These are phyloP conservation scores for Trametes cubensis DNA, from an alignment of 768 basidiomycete genomes.

Conservation along the genomic window DNA sequence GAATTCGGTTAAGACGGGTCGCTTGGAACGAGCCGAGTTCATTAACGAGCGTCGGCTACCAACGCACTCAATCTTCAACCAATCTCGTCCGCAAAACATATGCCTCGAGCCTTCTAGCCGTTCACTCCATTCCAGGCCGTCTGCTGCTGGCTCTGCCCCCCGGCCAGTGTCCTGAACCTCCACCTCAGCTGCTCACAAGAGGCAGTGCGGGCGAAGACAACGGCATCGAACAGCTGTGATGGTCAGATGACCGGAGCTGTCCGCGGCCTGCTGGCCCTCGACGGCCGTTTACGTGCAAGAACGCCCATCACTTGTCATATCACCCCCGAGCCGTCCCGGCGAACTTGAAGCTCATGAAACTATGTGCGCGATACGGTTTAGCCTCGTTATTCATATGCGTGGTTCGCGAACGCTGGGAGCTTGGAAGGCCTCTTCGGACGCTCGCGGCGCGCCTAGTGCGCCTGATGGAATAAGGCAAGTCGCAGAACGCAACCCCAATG, in stretches of 20 bases:
- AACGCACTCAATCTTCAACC: constrained; percentile 6
- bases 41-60: constrained; percentile 11
- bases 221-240: constrained; percentile 3
- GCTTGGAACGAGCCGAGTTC: background rate
- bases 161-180: background rate
- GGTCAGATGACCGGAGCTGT: constrained; percentile 11
- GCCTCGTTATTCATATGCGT: background rate
- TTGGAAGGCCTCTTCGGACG: too few relatives aligned
- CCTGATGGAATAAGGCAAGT: too few relatives aligned
- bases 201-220: background rate
- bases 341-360: background rate
- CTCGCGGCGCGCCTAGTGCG: too few relatives aligned
- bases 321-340: background rate
- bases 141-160: background rate
- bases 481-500: too few relatives aligned
- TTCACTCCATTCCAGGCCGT: background rate
- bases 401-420: background rate
- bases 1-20: background rate
- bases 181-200: background rate
- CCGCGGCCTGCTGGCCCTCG: background rate
- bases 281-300: constrained; percentile 4
- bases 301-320: constrained; percentile 10
- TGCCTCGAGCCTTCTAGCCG: background rate
- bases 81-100: constrained; percentile 2
- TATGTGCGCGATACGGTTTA: background rate